Percentiles rank a stretch among this genome's conserved stretches.
Evolutionary conservation across 768 basidiomycete species (phyloP).

Genomic region (Termitomyces sp.): DNA sequence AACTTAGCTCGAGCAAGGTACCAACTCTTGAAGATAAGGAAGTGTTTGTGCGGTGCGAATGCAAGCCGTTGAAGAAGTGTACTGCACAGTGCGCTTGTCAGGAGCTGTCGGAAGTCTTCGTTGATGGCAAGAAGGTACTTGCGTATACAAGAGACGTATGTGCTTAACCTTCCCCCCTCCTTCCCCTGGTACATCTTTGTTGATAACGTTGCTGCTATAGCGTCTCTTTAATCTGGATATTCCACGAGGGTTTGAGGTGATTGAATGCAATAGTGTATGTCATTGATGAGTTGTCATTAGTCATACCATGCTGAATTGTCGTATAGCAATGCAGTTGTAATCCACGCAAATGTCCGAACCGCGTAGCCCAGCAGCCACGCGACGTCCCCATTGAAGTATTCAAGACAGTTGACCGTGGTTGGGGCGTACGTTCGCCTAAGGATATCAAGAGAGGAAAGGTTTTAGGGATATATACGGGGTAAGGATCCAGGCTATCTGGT

Average conservation of each 20-base stretch:
- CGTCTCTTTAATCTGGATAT: constrained; percentile 42
- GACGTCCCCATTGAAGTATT: constrained; percentile 58
- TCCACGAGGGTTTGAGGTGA: constrained; percentile 40
- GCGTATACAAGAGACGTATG: constrained; percentile 40
- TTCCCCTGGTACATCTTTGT: neutral
- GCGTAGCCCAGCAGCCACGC: constrained; percentile 56
- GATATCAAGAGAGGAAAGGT: constrained; percentile 48
- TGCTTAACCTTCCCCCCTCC: neutral
- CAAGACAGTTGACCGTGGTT: constrained; percentile 53
- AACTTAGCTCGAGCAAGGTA: constrained; percentile 12
- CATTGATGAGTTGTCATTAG: neutral
- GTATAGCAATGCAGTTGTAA: constrained; percentile 41
- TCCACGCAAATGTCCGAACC: constrained; percentile 40
- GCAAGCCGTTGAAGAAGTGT: constrained; percentile 26
- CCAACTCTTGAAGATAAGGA: constrained; percentile 19
- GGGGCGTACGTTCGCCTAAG: constrained; percentile 52
- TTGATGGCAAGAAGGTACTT: constrained; percentile 20
- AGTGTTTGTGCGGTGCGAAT: constrained; percentile 39
- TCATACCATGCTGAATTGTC: neutral
- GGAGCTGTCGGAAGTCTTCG: constrained; percentile 29
- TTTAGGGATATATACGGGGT: constrained; percentile 69
- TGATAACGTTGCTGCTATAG: constrained; percentile 22
- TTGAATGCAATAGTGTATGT: constrained; percentile 62
- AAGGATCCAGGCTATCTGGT: constrained; percentile 5
- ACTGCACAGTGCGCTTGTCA: constrained; percentile 43